Evolutionary conservation across 1,284 basidiomycete genomes (phyloP), one percentile per base, ranked within the genome.

Genomic region (Anthracocystis panici-leucophaei): DNA sequence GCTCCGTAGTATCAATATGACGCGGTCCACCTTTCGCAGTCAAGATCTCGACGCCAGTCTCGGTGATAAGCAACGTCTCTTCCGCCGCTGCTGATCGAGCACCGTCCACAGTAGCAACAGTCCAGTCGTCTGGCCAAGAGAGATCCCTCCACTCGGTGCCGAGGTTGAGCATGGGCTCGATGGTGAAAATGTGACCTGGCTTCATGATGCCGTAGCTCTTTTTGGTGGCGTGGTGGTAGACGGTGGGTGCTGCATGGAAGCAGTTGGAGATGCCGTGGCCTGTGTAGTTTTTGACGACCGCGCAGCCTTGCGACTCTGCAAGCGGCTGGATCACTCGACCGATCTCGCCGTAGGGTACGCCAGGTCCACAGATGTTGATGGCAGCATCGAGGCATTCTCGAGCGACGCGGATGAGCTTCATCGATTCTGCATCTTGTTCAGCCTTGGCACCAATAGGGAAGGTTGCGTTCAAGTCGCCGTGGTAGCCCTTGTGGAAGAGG

Each of bases 181-280:
- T 85, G 21, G 79, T 84, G 55, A 77, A 77, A 62, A 77, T 77
- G 59, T 84, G 81, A 11, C 83, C 83, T 0, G 77, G 73, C 72
- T 83, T 78, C 83, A 85, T 85, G 33, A 77, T 61, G 31, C 83
- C 83, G 49, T 74, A 81, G n/a, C 78, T 66, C 69, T 85, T 83
- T 67, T 84, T 85, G 45, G 82, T 85, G 31, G 70, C 57, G 63
- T 89, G 87, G 83, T 97, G 94, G 40, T 91, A 86, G 77, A 97
- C 92, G 90, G 92, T 95, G 0, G 95, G 95, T 25, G 90, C 88
- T 18, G 90, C 88, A 84, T 97, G 95, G 81, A 97, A 97, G 14
- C 88, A 88, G 21, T 87, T 88, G 1, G 94, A 93, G 63, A 97
- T 96, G 0, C 95, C 94, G 85, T 97, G 95, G 0, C 93, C 93